Conservation (phyloP, 768 basidiomycete genomes). For the Boletales sp. region DNA sequence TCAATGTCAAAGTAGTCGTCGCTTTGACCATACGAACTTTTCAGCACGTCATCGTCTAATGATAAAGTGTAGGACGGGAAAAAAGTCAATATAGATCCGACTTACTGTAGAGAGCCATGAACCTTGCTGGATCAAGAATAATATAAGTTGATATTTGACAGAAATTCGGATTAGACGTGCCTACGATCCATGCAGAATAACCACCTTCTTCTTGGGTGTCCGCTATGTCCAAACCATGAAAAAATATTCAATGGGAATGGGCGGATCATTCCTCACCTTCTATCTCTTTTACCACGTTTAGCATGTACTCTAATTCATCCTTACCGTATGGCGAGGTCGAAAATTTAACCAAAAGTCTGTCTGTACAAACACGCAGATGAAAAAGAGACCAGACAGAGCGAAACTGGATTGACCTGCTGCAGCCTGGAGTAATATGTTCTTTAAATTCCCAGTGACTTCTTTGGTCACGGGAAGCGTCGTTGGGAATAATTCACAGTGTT, state of each 20-base stretch:
- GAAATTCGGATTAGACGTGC: constrained; percentile 4
- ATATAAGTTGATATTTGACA: constrained; percentile 1
- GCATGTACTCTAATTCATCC: constrained; percentile 22
- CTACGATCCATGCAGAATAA: constrained; percentile 25
- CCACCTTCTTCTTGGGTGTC: constrained; percentile 6
- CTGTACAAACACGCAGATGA: constrained; percentile 7
- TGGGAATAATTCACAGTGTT: constrained; percentile 31
- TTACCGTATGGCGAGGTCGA: constrained; percentile 29
- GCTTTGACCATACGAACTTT: constrained; percentile 28
- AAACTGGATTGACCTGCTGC: constrained; percentile 22
- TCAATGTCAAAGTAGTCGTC: constrained; percentile 33
- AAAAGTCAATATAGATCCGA: background rate
- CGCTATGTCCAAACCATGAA: constrained; percentile 3
- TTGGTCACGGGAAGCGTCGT: constrained; percentile 20
- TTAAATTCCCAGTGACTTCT: constrained; percentile 15
- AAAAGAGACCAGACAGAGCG: background rate
- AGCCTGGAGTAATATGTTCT: constrained; percentile 23
- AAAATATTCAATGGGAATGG: background rate
- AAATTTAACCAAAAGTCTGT: constrained; percentile 29
- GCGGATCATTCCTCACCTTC: constrained; percentile 10
- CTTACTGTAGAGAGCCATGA: constrained; percentile 31
- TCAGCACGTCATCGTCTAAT: constrained; percentile 25
- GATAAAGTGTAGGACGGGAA: background rate
- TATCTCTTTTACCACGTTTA: constrained; percentile 27
- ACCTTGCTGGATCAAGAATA: constrained; percentile 16